A percentile compares a stretch with the other conserved stretches of the same genome.
phyloP scores from a whole-genome alignment of 1,284 basidiomycete species.

The Boletus calvinii region DNA sequence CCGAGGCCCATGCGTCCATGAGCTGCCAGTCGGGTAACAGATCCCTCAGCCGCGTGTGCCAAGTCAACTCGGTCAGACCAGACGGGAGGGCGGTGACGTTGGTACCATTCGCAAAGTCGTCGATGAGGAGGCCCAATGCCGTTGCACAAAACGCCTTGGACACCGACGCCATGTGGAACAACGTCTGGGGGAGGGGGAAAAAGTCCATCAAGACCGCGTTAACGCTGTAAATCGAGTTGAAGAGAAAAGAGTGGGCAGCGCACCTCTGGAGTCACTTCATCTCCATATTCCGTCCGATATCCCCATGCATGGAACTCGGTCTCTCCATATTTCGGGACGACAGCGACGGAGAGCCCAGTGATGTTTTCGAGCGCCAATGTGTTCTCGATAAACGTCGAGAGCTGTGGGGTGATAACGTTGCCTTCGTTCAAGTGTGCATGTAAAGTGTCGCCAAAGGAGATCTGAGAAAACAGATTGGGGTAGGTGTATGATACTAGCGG shows the following conservation, averaged over 20 bases:
- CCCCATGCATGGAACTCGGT: conserved; percentile 29
- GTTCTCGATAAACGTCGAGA: conserved; percentile 20
- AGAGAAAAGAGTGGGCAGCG: not conserved
- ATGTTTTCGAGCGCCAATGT: conserved; percentile 21
- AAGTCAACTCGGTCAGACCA: conserved; percentile 32
- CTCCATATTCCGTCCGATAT: conserved; percentile 22
- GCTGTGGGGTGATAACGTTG: conserved; percentile 17
- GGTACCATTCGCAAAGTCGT: conserved; percentile 36
- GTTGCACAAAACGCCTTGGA: conserved; percentile 43
- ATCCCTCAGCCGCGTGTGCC: conserved; percentile 37
- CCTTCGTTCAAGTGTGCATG: not conserved
- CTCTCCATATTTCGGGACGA: conserved; percentile 19
- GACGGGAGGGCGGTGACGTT: conserved; percentile 39
- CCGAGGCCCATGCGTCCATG: conserved; percentile 35
- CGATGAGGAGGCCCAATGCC: conserved; percentile 41
- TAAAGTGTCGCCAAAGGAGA: not conserved
- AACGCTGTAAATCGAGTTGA: not conserved
- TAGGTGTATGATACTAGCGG: conserved; percentile 8
- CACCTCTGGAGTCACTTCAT: conserved; percentile 23
- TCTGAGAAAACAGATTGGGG: conserved; percentile 3
- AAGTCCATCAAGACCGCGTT: not conserved
- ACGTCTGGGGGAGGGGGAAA: conserved; percentile 29
- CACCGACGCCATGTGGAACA: conserved; percentile 38
- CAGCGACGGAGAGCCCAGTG: conserved; percentile 23
- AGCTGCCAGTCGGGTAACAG: conserved; percentile 40